Conservation (phyloP, 495 filamentous ascomycete genomes). For the Penicillium fimorum region DNA sequence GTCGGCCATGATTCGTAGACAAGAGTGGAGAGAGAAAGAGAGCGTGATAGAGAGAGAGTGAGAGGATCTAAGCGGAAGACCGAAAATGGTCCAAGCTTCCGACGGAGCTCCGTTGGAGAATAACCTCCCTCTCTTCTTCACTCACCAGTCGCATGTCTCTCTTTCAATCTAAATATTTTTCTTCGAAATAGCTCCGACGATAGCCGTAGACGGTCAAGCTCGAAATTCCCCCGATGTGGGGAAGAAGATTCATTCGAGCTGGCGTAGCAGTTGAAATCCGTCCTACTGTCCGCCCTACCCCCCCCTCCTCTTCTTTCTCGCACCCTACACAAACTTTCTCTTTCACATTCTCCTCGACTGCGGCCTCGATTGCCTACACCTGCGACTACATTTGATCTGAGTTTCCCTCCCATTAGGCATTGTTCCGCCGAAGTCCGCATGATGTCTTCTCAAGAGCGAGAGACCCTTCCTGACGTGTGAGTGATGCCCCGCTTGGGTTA, state of each 20-base stretch:
- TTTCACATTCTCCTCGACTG: slow-evolving; percentile 23
- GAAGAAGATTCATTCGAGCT: slow-evolving; percentile 38
- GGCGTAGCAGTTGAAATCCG: slow-evolving; percentile 26
- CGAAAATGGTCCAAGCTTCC: slow-evolving; percentile 66
- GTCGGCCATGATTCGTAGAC: slow-evolving; percentile 37
- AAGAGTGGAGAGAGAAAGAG: neutral
- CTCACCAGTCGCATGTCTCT: neutral
- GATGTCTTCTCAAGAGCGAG: slow-evolving; percentile 50
- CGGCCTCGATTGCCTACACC: slow-evolving; percentile 23
- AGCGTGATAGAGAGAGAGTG: neutral
- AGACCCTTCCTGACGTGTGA: slow-evolving; percentile 54
- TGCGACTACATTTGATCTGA: slow-evolving; percentile 15
- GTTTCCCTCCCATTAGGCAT: slow-evolving; percentile 22
- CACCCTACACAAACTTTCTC: slow-evolving; percentile 25
- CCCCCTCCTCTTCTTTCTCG: slow-evolving; percentile 27
- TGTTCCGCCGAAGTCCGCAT: slow-evolving; percentile 44
- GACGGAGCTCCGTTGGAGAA: slow-evolving; percentile 31
- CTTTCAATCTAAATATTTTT: neutral
- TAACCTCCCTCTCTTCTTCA: slow-evolving; percentile 2
- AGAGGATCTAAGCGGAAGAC: slow-evolving; percentile 38
- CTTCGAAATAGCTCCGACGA: slow-evolving; percentile 15
- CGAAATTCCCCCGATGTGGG: slow-evolving; percentile 35
- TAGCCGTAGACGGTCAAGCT: slow-evolving; percentile 27
- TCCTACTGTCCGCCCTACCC: slow-evolving; percentile 31
- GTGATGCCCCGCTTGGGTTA: slow-evolving; percentile 14